phyloP scores from a whole-genome alignment of 257 asterid species.

The Ehretia macrophylla region DNA sequence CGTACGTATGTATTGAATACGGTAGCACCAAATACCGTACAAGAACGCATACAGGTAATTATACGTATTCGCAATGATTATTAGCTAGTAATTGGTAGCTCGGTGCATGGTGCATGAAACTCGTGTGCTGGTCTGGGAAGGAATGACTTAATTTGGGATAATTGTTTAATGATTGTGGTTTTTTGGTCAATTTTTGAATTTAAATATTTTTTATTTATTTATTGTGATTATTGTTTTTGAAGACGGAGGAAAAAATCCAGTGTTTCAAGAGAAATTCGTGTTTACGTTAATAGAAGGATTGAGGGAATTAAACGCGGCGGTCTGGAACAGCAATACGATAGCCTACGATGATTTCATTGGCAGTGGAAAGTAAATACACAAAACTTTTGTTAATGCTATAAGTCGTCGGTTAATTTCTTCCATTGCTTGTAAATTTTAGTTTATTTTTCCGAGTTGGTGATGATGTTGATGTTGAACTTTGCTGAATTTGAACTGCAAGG shows the following conservation, averaged over 20 bases:
- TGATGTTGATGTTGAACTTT: constrained; percentile 9
- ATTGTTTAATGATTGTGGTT: not conserved
- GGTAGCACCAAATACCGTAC: constrained; percentile 70
- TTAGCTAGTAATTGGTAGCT: no score
- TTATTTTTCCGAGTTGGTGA: not conserved
- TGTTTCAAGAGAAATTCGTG: constrained; percentile 92
- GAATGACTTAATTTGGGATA: no score
- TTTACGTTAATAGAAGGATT: constrained; percentile 83
- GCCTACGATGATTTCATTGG: constrained; percentile 79
- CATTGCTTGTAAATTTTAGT: not conserved
- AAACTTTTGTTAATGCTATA: not conserved
- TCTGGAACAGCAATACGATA: constrained; percentile 91
- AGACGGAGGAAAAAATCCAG: constrained; percentile 94
- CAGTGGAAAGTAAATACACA: constrained; percentile 61
- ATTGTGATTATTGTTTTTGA: constrained; percentile 9
- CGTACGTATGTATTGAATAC: constrained; percentile 82
- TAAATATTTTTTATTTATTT: not conserved
- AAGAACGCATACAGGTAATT: constrained; percentile 95
- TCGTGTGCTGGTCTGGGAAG: no score
- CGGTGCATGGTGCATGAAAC: no score
- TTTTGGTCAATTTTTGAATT: not conserved
- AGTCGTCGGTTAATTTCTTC: constrained; percentile 1
- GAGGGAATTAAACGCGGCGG: constrained; percentile 54
- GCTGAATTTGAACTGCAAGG: constrained; percentile 37
- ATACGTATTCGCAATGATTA: no score